phyloP scores from a whole-genome alignment of 2,329 filamentous ascomycete species.

The Cordyceps tenuipes region DNA sequence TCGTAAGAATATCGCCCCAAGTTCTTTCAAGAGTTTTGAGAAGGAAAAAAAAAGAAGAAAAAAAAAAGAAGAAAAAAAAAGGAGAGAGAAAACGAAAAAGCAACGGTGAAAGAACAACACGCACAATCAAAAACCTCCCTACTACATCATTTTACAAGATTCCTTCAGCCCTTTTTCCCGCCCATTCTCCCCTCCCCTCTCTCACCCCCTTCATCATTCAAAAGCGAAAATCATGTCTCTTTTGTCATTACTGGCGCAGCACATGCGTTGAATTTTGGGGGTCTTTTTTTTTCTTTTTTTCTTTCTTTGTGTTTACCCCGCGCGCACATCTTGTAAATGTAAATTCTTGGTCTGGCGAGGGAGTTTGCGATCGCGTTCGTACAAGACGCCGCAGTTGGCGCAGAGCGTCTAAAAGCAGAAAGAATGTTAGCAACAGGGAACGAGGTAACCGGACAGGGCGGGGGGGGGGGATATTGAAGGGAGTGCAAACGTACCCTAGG shows the following conservation, averaged over 20 bases:
- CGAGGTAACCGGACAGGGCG: neutral
- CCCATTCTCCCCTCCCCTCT: too few species aligned
- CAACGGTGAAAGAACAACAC: neutral
- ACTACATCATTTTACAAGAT: neutral
- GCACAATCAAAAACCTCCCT: neutral
- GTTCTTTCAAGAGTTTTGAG: neutral
- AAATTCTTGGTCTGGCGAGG: conserved; percentile 45
- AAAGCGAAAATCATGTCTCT: neutral
- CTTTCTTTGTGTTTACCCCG: conserved; percentile 21
- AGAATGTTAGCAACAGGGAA: conserved; percentile 15
- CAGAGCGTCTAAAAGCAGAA: conserved; percentile 61
- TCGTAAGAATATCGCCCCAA: neutral
- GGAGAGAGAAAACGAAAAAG: neutral
- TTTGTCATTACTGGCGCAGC: neutral
- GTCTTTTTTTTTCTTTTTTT: neutral
- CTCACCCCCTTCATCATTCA: neutral
- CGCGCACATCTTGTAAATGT: conserved; percentile 26
- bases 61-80: neutral
- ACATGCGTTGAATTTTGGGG: too few species aligned
- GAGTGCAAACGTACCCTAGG: conserved; percentile 63
- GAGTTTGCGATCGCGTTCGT: conserved; percentile 76
- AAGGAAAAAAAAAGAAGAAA: neutral
- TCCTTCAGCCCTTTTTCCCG: too few species aligned
- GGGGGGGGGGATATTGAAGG: neutral
- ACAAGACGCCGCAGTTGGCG: conserved; percentile 85